Percentiles rank a stretch among this genome's conserved stretches.
These are phyloP conservation scores for Avicennia marina DNA, from an alignment of 257 asterid species.

Conservation along the genomic window DNA sequence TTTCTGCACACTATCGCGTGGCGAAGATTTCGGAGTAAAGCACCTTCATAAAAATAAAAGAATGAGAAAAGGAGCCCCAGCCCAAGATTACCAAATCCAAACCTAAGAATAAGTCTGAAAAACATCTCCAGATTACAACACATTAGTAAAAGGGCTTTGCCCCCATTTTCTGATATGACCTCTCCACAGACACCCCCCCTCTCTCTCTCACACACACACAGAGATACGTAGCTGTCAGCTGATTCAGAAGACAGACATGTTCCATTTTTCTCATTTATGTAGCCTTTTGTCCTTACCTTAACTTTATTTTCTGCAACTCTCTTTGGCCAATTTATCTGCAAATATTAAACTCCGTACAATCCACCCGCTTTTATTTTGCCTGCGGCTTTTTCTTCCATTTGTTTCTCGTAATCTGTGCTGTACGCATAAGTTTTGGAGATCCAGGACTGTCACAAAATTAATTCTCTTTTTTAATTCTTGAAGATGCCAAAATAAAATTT, in stretches of 20 bases:
- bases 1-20: too few species aligned
- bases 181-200: slow-evolving; percentile 43
- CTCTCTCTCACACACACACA: slow-evolving; percentile 39
- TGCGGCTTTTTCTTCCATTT: neutral
- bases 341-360: neutral
- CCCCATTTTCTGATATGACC: slow-evolving; percentile 49
- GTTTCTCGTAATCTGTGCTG: neutral
- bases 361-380: neutral
- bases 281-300: slow-evolving; percentile 35
- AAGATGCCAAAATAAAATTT: too few species aligned
- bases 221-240: slow-evolving; percentile 62
- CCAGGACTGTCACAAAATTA: too few species aligned
- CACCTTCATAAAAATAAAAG: neutral
- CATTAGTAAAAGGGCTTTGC: slow-evolving; percentile 8
- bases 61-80: too few species aligned
- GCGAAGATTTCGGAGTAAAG: too few species aligned
- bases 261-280: slow-evolving; percentile 37
- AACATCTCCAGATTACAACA: slow-evolving; percentile 14
- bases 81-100: neutral
- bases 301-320: slow-evolving; percentile 26
- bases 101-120: neutral
- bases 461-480: too few species aligned
- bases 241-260: slow-evolving; percentile 42
- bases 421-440: neutral
- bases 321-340: slow-evolving; percentile 13